Evolutionary conservation across 208 protist species (phyloP), one percentile per base, ranked within the genome.

Genomic region (Acanthamoeba polyphaga): DNA sequence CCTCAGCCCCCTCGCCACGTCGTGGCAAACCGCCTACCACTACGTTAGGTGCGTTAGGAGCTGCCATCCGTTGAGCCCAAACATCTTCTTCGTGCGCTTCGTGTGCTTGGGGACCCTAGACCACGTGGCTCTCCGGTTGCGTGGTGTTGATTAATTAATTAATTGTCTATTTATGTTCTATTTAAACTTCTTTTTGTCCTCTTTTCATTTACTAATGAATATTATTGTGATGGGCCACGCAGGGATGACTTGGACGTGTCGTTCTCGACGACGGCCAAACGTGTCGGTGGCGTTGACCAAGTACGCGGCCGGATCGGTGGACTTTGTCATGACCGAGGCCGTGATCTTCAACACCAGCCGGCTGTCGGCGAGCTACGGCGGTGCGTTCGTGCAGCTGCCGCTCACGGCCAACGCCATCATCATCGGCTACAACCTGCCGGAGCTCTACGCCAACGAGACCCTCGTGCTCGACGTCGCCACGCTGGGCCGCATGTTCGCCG

Each of bases 291-390:
- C 66, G 27, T 13, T 74, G 66, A 38, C 66, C 29, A 74, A 38
- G 66, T 74, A 74, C 29, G n/a, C 7, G 29, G 29, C n/a, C 66
- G 29, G 66, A 5, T 15, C 66, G 27, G 29, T 38, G 15, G 66
- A 74, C 66, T 74, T 74, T 74, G 29, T 74, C n/a, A 74, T 74
- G n/a, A 38, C 66, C n/a, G 66, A 74, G 66, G 66, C 66, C 12
- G 29, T 74, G 2, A 24, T 74, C n/a, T 74, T 74, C 66, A 74
- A 74, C 66, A 38, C 66, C 15, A 5, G 7, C 6, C 1, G 7
- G 29, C 66, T 74, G 66, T 15, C 24, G 9, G 9, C 66, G 12
- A 13, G 0, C 9, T 74, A 38, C 29, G 66, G 66, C n/a, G 66
- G 66, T 27, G 5, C 66, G n/a, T 74, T 74, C 66, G 29, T 74